A percentile compares a stretch with the other conserved stretches of the same genome.
These are phyloP conservation scores for Grifola frondosa DNA, from an alignment of 1,284 basidiomycete species.

Conservation along the genomic window DNA sequence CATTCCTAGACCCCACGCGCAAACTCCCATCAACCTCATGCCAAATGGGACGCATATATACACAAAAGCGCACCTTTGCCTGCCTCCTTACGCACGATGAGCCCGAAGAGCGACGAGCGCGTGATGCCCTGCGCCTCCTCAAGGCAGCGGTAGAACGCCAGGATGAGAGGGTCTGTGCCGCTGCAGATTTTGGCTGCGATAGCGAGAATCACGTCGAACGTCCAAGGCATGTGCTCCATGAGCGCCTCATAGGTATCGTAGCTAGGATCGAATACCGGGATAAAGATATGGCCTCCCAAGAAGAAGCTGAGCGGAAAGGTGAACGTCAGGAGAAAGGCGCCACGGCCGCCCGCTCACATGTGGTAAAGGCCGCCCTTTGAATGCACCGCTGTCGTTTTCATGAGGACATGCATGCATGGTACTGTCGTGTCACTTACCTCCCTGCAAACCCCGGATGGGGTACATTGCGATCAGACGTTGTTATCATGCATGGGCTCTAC, in stretches of 20 bases:
- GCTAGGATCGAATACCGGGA: conserved; percentile 84
- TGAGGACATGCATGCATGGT: too few species aligned
- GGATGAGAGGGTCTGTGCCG: conserved; percentile 77
- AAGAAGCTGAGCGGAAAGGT: conserved; percentile 69
- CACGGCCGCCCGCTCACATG: too few species aligned
- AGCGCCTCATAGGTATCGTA: conserved; percentile 89
- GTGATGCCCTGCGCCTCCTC: conserved; percentile 94
- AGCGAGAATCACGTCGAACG: conserved; percentile 85
- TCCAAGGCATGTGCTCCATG: conserved; percentile 88
- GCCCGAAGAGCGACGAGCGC: too few species aligned
- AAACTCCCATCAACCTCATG: not conserved
- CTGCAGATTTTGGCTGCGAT: conserved; percentile 88
- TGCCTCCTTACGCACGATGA: conserved; percentile 90
- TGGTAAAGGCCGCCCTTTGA: too few species aligned
- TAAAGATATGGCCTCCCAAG: conserved; percentile 91
- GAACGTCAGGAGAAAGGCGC: conserved; percentile 2
- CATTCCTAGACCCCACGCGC: conserved; percentile 72
- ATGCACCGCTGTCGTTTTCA: too few species aligned
- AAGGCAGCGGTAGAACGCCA: conserved; percentile 84
- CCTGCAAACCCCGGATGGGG: too few species aligned
- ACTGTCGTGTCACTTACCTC: too few species aligned
- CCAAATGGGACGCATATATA: not conserved
- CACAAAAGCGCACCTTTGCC: conserved; percentile 73
- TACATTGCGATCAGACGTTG: too few species aligned
- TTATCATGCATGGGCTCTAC: too few species aligned